Conservation (phyloP, 2,329 filamentous ascomycete species). For the Fusarium burgessii region DNA sequence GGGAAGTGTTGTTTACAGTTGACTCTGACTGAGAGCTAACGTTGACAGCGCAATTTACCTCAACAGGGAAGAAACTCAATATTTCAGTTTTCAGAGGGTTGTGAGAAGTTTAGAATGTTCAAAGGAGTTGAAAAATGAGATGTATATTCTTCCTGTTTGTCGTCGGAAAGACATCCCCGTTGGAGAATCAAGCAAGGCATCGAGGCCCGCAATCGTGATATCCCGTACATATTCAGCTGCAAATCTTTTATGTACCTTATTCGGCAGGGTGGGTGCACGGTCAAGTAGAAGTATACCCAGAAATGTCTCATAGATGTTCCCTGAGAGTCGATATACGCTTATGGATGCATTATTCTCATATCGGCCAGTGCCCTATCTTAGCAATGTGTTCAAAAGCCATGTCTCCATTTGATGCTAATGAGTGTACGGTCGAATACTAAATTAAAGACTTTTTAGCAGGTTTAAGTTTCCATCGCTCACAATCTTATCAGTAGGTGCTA, state of each 20-base stretch:
- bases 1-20: too few species aligned
- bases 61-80: background rate
- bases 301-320: background rate
- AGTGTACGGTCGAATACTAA: accelerated
- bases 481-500: background rate
- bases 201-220: background rate
- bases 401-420: background rate
- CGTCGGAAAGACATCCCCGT: background rate
- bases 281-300: background rate
- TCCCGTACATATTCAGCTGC: constrained; percentile 10
- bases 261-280: background rate
- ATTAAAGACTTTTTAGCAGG: background rate
- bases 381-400: background rate
- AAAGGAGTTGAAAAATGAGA: background rate
- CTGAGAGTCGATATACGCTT: accelerated
- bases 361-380: background rate
- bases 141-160: background rate
- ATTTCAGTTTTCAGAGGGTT: background rate
- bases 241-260: background rate
- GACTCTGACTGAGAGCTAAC: too few species aligned
- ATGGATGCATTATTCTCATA: background rate
- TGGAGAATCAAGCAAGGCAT: background rate
- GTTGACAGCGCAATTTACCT: too few species aligned
- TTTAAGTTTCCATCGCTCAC: background rate
- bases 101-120: background rate